These are phyloP conservation scores for Pythium insidiosum DNA, from an alignment of 352 stramenopile species.

Conservation along the genomic window DNA sequence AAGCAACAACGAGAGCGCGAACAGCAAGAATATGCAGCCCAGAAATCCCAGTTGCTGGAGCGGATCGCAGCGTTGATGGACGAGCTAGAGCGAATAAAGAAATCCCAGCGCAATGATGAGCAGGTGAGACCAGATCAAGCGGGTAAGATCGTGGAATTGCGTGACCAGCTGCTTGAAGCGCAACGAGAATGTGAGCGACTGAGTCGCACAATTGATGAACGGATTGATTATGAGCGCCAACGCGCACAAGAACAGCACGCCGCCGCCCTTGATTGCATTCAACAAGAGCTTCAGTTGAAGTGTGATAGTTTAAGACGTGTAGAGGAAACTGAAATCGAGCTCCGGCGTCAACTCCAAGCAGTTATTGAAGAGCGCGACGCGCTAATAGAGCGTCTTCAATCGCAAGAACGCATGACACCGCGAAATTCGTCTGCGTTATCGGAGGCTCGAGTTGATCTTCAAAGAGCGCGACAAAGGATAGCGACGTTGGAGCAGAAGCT, in stretches of 20 bases:
- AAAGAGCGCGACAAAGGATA: conserved; percentile 47
- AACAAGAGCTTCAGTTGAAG: no score
- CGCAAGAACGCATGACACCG: conserved; percentile 5
- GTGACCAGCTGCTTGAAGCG: neutral
- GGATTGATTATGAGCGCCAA: neutral
- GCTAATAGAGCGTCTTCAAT: conserved; percentile 13
- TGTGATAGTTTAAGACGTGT: no score
- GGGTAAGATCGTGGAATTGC: neutral
- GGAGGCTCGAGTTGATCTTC: conserved; percentile 33
- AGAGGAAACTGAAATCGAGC: conserved; percentile 5
- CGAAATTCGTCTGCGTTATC: conserved; percentile 17
- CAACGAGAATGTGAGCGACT: neutral
- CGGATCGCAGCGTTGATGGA: conserved; percentile 12
- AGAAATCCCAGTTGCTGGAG: conserved; percentile 18
- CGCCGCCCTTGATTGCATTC: no score
- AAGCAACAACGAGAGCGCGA: conserved; percentile 54
- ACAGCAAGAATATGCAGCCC: conserved; percentile 11
- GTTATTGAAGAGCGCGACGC: conserved; percentile 17
- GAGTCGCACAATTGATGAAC: neutral
- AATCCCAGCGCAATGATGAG: neutral
- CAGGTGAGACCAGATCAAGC: neutral
- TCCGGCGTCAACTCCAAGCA: conserved; percentile 4
- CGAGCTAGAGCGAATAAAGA: conserved; percentile 7
- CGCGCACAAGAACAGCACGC: neutral
- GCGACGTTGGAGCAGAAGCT: conserved; percentile 32